Conservation (phyloP, 495 filamentous ascomycete species). For the Daldinia decipiens region DNA sequence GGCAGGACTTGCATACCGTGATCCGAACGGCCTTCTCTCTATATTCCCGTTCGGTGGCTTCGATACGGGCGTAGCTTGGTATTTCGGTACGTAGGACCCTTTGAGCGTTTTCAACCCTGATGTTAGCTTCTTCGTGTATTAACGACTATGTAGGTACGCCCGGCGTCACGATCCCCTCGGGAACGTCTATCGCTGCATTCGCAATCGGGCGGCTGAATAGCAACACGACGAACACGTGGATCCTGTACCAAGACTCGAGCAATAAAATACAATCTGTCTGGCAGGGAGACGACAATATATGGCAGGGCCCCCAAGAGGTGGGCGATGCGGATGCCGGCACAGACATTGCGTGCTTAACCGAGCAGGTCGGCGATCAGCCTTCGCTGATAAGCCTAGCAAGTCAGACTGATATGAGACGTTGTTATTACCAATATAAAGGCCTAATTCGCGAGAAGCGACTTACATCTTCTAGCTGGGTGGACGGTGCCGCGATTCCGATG, state of each 20-base stretch:
- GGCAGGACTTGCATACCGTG: conserved; percentile 34
- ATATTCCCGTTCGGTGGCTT: conserved; percentile 34
- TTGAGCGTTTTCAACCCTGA: too few species aligned
- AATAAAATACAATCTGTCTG: conserved; percentile 33
- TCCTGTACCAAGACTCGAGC: conserved; percentile 34
- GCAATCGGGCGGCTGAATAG: conserved; percentile 14
- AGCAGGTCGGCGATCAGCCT: conserved; percentile 18
- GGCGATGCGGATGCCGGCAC: conserved; percentile 35
- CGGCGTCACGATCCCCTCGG: conserved; percentile 14
- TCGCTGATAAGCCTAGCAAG: conserved; percentile 4
- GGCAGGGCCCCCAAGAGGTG: conserved; percentile 34
- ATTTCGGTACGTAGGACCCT: conserved; percentile 19
- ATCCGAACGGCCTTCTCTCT: conserved; percentile 23
- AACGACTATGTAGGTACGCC: conserved; percentile 13
- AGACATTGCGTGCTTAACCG: conserved; percentile 40
- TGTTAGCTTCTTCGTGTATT: neutral
- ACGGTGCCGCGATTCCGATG: conserved; percentile 26
- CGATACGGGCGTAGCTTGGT: conserved; percentile 30
- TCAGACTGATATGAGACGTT: conserved; percentile 32
- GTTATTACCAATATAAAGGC: conserved; percentile 37
- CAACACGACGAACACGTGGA: conserved; percentile 34
- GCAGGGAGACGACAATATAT: conserved; percentile 27
- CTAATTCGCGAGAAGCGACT: conserved; percentile 30
- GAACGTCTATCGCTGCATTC: conserved; percentile 29
- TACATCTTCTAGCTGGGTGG: conserved; percentile 23